These are phyloP conservation scores for Leptoxyphium fumago DNA, from an alignment of 2,329 filamentous ascomycete genomes.

Conservation along the genomic window DNA sequence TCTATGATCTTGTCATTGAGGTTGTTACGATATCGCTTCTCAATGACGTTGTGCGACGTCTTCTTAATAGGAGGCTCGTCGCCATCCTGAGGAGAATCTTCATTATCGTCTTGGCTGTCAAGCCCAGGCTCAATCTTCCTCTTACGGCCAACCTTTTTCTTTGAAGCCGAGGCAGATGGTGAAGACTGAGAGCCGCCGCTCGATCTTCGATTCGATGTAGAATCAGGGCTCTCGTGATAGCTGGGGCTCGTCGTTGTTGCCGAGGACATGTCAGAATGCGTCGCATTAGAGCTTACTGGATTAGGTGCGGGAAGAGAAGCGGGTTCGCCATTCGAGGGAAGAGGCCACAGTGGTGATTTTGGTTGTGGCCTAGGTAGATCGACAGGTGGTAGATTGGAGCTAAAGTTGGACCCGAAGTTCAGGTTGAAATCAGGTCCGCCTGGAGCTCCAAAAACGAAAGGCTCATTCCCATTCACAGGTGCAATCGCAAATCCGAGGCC, in stretches of 20 bases:
- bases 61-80: slow-evolving; percentile 53
- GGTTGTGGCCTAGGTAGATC: slow-evolving; percentile 12
- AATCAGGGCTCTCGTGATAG: slow-evolving; percentile 18
- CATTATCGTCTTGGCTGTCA: slow-evolving; percentile 33
- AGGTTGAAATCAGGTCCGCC: slow-evolving; percentile 7
- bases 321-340: slow-evolving; percentile 8
- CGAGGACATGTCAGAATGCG: slow-evolving; percentile 1
- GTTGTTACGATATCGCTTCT: slow-evolving; percentile 92
- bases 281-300: neutral
- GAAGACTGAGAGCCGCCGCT: slow-evolving; percentile 17
- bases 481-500: slow-evolving; percentile 12
- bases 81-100: slow-evolving; percentile 13
- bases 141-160: slow-evolving; percentile 22
- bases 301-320: neutral
- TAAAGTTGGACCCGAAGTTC: slow-evolving; percentile 17
- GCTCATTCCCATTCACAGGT: slow-evolving; percentile 8
- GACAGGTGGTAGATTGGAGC: slow-evolving; percentile 5
- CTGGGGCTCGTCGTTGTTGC: slow-evolving; percentile 12
- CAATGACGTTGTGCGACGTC: slow-evolving; percentile 95
- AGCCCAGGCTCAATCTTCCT: slow-evolving; percentile 13
- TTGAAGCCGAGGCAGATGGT: slow-evolving; percentile 12
- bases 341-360: slow-evolving; percentile 11
- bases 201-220: slow-evolving; percentile 12
- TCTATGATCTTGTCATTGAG: slow-evolving; percentile 95
- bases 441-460: slow-evolving; percentile 14